phyloP scores from a whole-genome alignment of 176 grass and related monocot species.

The Cenchrus fungigraminus region DNA sequence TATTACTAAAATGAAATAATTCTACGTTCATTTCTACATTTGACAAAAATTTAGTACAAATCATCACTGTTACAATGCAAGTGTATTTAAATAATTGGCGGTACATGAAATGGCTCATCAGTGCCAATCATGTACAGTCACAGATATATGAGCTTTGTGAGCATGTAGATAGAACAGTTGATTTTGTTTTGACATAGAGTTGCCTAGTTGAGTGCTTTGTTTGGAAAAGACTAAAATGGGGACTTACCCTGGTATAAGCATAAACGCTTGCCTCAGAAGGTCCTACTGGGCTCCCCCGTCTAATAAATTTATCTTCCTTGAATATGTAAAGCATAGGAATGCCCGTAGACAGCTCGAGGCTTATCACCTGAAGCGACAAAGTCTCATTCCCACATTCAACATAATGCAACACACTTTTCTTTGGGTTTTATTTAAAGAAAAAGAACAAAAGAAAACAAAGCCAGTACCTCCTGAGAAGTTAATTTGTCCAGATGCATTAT shows the following conservation, averaged over 20 bases:
- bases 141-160: neutral
- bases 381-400: neutral
- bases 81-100: neutral
- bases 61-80: neutral
- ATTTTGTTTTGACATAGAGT: constrained; percentile 5
- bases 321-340: constrained; percentile 99
- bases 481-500: constrained; percentile 99
- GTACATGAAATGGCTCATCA: neutral
- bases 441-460: neutral
- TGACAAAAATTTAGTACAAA: neutral
- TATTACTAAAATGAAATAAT: neutral
- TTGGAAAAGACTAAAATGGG: neutral
- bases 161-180: neutral
- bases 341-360: constrained; percentile 88
- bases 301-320: constrained; percentile 94
- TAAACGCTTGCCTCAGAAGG: constrained; percentile 93
- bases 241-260: constrained; percentile 90
- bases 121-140: constrained; percentile 15
- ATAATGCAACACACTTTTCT: neutral
- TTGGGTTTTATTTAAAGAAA: neutral
- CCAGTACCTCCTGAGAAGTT: constrained; percentile 84
- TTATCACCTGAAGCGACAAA: constrained; percentile 68
- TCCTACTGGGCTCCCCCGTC: constrained; percentile 78
- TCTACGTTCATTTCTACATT: neutral
- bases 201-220: too few species aligned